phyloP scores from a whole-genome alignment of 495 filamentous ascomycete genomes.

The Tuber calosporum region DNA sequence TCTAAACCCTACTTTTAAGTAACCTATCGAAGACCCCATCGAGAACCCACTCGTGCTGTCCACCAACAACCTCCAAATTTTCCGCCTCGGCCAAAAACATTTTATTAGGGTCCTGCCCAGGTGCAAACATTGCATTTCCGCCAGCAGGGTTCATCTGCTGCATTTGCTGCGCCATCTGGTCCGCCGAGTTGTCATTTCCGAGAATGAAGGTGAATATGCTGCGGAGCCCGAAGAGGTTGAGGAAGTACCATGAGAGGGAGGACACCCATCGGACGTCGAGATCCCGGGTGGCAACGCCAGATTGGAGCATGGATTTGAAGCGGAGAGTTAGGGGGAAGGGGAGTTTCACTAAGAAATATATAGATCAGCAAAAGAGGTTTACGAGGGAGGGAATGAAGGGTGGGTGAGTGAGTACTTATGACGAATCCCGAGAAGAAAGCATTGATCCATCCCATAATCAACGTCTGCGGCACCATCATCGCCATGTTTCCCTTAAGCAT shows the following conservation, averaged over 20 bases:
- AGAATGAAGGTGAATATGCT: slow-evolving; percentile 97
- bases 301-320: slow-evolving; percentile 98
- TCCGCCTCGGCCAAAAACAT: slow-evolving; percentile 84
- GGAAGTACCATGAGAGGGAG: slow-evolving; percentile 95
- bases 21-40: slow-evolving; percentile 80
- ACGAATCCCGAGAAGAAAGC: slow-evolving; percentile 97
- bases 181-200: slow-evolving; percentile 92
- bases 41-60: slow-evolving; percentile 76
- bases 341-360: slow-evolving; percentile 66
- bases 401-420: slow-evolving; percentile 56
- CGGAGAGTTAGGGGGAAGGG: slow-evolving; percentile 95
- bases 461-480: slow-evolving; percentile 97
- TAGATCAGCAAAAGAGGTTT: neutral
- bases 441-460: slow-evolving; percentile 99
- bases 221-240: slow-evolving; percentile 92
- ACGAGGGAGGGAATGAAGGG: neutral
- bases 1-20: slow-evolving; percentile 42
- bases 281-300: slow-evolving; percentile 88
- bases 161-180: slow-evolving; percentile 93
- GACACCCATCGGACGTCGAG: slow-evolving; percentile 98
- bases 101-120: slow-evolving; percentile 93
- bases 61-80: slow-evolving; percentile 79
- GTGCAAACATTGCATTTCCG: slow-evolving; percentile 70
- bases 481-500: slow-evolving; percentile 99
- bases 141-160: slow-evolving; percentile 63